A percentile compares a stretch with the other conserved stretches of the same genome.
These are phyloP conservation scores for Agarophyton chilense DNA, from an alignment of 23 red algal genomes.

Conservation along the genomic window DNA sequence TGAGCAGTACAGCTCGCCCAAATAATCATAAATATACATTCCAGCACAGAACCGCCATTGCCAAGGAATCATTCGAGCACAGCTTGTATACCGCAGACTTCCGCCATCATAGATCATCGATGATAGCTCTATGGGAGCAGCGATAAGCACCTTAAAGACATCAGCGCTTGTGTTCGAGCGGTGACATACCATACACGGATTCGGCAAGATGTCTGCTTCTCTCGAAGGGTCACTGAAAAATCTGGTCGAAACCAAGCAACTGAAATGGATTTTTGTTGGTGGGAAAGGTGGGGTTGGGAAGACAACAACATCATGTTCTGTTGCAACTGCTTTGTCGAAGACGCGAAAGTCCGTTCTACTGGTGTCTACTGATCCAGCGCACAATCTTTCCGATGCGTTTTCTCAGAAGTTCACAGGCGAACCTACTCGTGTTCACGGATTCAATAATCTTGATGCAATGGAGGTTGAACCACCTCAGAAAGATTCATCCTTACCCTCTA, in stretches of 20 bases:
- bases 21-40: neutral
- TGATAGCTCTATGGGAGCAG: too few species aligned
- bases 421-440: constrained; percentile 72
- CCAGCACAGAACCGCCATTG: neutral
- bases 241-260: constrained; percentile 56
- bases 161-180: too few species aligned
- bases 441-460: constrained; percentile 86
- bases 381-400: constrained; percentile 97
- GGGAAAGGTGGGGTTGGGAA: constrained; percentile 99
- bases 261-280: constrained; percentile 98
- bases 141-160: too few species aligned
- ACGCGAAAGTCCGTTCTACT: constrained; percentile 56
- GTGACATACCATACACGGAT: neutral
- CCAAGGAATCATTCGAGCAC: neutral
- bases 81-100: neutral
- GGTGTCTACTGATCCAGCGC: constrained; percentile 97
- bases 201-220: constrained; percentile 16
- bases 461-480: constrained; percentile 80
- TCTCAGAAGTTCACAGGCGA: constrained; percentile 82
- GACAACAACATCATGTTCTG: constrained; percentile 87
- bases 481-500: neutral
- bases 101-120: too few species aligned
- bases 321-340: constrained; percentile 69
- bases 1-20: neutral
- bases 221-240: constrained; percentile 74